Conservation (phyloP, 2,329 filamentous ascomycete genomes). For the Beauveria pseudobassiana region DNA sequence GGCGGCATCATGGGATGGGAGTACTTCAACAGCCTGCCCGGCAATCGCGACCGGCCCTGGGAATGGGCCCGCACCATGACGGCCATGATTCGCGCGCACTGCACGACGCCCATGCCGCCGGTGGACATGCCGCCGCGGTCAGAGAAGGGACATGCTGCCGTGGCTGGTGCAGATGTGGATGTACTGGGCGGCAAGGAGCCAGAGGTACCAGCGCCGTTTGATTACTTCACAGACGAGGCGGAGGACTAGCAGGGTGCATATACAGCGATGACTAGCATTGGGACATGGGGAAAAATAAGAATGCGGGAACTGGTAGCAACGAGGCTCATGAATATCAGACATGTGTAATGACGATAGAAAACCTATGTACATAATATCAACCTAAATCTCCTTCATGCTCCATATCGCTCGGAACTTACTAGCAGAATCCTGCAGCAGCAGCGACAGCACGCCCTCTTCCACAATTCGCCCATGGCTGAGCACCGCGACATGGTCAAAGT, state of each 20-base stretch:
- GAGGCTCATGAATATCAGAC: neutral
- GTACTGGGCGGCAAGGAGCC: constrained; percentile 17
- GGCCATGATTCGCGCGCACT: constrained; percentile 26
- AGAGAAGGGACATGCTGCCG: constrained; percentile 12
- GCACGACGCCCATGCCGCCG: constrained; percentile 13
- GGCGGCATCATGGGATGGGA: constrained; percentile 95
- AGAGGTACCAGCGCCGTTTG: constrained; percentile 24
- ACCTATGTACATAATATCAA: neutral
- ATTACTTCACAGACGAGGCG: constrained; percentile 26
- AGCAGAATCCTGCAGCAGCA: neutral
- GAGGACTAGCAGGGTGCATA: neutral
- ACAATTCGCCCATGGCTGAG: constrained; percentile 19
- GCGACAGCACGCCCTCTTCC: constrained; percentile 5
- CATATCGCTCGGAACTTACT: constrained; percentile 1
- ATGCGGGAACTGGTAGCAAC: constrained; percentile 7
- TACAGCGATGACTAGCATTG: neutral
- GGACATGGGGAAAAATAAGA: neutral
- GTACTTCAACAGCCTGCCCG: constrained; percentile 77
- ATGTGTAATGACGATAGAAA: neutral
- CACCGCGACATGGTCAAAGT: constrained; percentile 22
- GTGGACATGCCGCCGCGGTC: neutral
- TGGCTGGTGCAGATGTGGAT: constrained; percentile 18
- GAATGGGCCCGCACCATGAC: constrained; percentile 70
- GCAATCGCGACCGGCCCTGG: constrained; percentile 57
- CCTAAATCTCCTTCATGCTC: neutral